A percentile compares a stretch with the other conserved stretches of the same genome.
phyloP scores from a whole-genome alignment of 2,329 filamentous ascomycete species.

The Pestalotiopsis sp. region DNA sequence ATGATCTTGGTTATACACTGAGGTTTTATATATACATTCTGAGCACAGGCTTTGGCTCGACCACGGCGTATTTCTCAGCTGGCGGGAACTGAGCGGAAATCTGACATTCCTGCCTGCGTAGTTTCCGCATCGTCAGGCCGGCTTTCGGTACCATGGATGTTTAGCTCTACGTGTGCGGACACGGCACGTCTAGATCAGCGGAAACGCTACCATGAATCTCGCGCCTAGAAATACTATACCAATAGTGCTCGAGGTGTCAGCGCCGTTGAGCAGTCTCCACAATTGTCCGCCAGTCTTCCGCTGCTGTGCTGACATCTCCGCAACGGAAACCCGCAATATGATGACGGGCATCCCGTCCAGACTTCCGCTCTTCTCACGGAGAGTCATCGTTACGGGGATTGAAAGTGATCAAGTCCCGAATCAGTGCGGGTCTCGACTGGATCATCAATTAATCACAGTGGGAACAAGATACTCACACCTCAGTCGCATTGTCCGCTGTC shows the following conservation, averaged over 20 bases:
- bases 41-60: not conserved
- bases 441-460: not conserved
- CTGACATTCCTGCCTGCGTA: not conserved
- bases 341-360: not conserved
- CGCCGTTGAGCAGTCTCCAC: not conserved
- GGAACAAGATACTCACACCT: not conserved
- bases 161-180: not conserved
- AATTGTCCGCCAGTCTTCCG: slow-evolving; percentile 7
- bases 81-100: not conserved
- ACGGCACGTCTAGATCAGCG: not conserved
- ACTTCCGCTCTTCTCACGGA: not conserved
- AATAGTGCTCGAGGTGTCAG: not conserved
- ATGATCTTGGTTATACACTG: not conserved
- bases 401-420: not conserved
- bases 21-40: not conserved
- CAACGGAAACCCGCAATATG: not conserved
- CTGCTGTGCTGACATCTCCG: not conserved
- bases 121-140: not conserved
- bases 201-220: not conserved
- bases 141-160: not conserved
- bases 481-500: not conserved
- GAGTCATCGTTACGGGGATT: not conserved
- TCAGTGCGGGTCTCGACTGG: not conserved
- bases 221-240: not conserved
- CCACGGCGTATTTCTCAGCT: not conserved